A percentile compares a stretch with the other conserved stretches of the same genome.
Conservation (phyloP, 768 basidiomycete species). For the Strobilomyces echinocephalus region DNA sequence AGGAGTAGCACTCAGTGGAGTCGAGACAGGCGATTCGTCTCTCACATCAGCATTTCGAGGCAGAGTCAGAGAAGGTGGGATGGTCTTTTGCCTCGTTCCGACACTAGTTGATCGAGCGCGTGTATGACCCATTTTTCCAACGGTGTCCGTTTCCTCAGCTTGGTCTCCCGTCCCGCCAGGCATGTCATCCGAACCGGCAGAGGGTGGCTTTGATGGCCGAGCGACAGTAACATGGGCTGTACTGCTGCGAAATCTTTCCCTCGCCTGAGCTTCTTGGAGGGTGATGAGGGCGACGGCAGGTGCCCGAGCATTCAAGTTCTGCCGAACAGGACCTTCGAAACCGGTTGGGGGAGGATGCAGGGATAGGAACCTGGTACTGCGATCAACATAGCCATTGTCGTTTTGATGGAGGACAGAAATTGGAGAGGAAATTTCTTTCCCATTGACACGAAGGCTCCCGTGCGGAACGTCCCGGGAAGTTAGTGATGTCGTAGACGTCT, state of each 20-base stretch:
- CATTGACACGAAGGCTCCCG: slow-evolving; percentile 31
- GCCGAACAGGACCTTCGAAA: slow-evolving; percentile 44
- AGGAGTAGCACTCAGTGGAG: slow-evolving; percentile 15
- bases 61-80: slow-evolving; percentile 33
- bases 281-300: slow-evolving; percentile 66
- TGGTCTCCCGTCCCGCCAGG: slow-evolving; percentile 14
- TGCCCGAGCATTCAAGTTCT: slow-evolving; percentile 37
- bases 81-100: slow-evolving; percentile 45
- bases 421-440: slow-evolving; percentile 56
- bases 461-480: slow-evolving; percentile 16
- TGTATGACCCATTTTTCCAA: slow-evolving; percentile 23
- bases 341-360: slow-evolving; percentile 31
- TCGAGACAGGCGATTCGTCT: slow-evolving; percentile 33
- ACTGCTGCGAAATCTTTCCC: slow-evolving; percentile 54
- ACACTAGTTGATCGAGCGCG: slow-evolving; percentile 62
- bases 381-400: slow-evolving; percentile 27
- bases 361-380: slow-evolving; percentile 27
- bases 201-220: slow-evolving; percentile 24
- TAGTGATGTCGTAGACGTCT: slow-evolving; percentile 29
- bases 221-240: slow-evolving; percentile 33
- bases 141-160: slow-evolving; percentile 24
- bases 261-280: slow-evolving; percentile 72
- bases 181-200: slow-evolving; percentile 33
- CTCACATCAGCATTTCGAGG: slow-evolving; percentile 38
- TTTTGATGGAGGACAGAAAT: slow-evolving; percentile 36